phyloP scores from a whole-genome alignment of 441 rosid species.

The Hura crepitans region DNA sequence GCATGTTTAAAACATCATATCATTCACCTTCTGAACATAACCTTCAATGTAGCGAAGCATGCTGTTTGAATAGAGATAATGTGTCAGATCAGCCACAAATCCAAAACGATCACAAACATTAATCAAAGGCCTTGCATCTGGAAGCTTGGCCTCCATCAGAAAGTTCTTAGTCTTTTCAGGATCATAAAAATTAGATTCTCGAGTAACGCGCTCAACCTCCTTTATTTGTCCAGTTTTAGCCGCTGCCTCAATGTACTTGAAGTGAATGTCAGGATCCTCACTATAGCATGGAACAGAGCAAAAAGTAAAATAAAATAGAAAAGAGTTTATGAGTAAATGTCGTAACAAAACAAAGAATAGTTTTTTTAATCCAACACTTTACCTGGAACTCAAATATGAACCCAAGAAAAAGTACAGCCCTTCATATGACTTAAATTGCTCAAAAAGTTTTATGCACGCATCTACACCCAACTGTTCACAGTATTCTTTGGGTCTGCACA shows the following conservation, averaged over 20 bases:
- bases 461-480: conserved; percentile 97
- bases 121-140: conserved; percentile 83
- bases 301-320: conserved; percentile 9
- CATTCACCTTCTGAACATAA: conserved; percentile 90
- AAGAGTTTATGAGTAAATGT: not conserved
- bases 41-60: conserved; percentile 99
- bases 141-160: conserved; percentile 94
- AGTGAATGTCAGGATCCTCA: conserved; percentile 94
- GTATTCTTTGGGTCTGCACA: conserved; percentile 89
- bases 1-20: not conserved
- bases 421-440: conserved; percentile 96
- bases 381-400: conserved; percentile 95
- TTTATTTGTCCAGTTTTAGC: conserved; percentile 97
- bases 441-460: conserved; percentile 87
- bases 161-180: conserved; percentile 94
- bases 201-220: conserved; percentile 96
- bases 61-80: conserved; percentile 91
- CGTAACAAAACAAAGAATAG: not conserved
- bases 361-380: conserved; percentile 16
- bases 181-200: conserved; percentile 93
- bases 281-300: conserved; percentile 29
- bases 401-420: conserved; percentile 97
- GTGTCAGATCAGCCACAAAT: conserved; percentile 96
- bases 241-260: conserved; percentile 95
- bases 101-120: conserved; percentile 99